phyloP scores from a whole-genome alignment of 345 rosid genomes.

The Aquilaria sinensis region DNA sequence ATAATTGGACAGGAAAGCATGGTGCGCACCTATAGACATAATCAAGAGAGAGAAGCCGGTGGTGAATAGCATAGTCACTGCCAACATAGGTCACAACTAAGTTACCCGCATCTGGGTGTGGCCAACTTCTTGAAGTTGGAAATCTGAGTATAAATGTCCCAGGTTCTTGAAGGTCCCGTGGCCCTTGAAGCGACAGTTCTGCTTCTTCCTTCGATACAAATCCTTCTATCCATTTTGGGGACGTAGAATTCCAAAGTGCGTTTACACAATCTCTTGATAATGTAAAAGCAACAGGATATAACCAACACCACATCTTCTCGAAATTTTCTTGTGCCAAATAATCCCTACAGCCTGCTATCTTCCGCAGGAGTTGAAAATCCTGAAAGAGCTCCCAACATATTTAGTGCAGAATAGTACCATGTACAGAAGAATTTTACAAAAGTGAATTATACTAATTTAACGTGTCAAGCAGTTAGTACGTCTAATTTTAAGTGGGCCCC shows the following conservation, averaged over 20 bases:
- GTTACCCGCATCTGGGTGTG: slow-evolving; percentile 94
- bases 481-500: no score
- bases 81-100: slow-evolving; percentile 82
- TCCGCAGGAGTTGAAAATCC: slow-evolving; percentile 72
- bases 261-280: slow-evolving; percentile 57
- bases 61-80: slow-evolving; percentile 52
- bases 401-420: no score
- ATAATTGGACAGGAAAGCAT: slow-evolving; percentile 5
- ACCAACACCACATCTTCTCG: slow-evolving; percentile 97
- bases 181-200: slow-evolving; percentile 70
- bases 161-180: slow-evolving; percentile 70
- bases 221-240: slow-evolving; percentile 95
- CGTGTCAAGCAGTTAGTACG: no score
- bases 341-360: slow-evolving; percentile 78
- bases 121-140: slow-evolving; percentile 98
- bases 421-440: no score
- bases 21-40: slow-evolving; percentile 47
- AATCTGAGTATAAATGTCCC: slow-evolving; percentile 90
- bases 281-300: slow-evolving; percentile 75
- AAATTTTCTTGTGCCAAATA: slow-evolving; percentile 78
- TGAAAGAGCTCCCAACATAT: slow-evolving; percentile 17
- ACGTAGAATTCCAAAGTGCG: slow-evolving; percentile 57
- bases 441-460: no score
- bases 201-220: slow-evolving; percentile 96
- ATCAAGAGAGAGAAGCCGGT: slow-evolving; percentile 58